phyloP scores from a whole-genome alignment of 2,329 filamentous ascomycete genomes.

The Neofusicoccum sp. region DNA sequence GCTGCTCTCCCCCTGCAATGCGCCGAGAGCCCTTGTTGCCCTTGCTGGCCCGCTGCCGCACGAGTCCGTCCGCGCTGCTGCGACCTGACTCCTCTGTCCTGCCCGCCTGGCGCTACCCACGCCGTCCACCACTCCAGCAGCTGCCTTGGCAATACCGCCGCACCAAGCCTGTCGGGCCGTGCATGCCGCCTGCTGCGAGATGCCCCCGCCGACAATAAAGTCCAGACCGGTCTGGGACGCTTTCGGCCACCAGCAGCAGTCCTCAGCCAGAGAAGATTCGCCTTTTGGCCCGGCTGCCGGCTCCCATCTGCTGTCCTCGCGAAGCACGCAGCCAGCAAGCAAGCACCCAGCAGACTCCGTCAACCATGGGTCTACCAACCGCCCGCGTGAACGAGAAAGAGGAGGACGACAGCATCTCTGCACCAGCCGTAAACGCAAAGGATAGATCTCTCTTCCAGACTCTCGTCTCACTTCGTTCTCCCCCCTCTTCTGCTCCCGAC shows the following conservation, averaged over 20 bases:
- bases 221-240: not conserved
- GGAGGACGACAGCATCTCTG: not conserved
- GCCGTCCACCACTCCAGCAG: not conserved
- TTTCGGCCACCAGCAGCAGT: not conserved
- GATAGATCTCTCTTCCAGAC: not conserved
- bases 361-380: conserved; percentile 11
- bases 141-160: conserved; percentile 10
- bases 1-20: not conserved
- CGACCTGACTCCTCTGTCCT: not conserved
- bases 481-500: conserved; percentile 21
- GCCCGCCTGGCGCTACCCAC: not conserved
- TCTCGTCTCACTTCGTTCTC: conserved; percentile 18
- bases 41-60: conserved; percentile 1
- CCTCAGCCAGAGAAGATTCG: conserved; percentile 5
- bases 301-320: not conserved
- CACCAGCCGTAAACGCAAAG: not conserved
- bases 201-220: conserved; percentile 6
- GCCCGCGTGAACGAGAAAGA: conserved; percentile 3
- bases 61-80: too few species aligned
- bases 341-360: not conserved
- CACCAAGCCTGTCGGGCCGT: conserved; percentile 14
- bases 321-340: conserved; percentile 13
- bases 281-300: not conserved
- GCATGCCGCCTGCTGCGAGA: conserved; percentile 9
- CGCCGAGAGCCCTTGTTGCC: not conserved